These are phyloP conservation scores for Detonula confervacea DNA, from an alignment of 352 stramenopile genomes.

Conservation along the genomic window DNA sequence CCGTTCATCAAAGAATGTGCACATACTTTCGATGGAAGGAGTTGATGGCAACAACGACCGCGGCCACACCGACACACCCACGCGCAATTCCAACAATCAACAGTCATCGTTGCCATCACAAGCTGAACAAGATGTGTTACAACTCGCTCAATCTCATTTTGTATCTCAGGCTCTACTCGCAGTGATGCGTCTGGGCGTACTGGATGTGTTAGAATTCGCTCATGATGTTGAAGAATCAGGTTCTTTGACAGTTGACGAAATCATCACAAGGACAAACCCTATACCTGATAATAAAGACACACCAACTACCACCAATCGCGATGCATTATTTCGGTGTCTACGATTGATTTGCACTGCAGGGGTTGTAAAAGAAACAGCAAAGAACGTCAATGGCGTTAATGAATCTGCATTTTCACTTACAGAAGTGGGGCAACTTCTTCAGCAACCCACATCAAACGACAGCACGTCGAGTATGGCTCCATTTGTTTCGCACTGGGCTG, in stretches of 20 bases:
- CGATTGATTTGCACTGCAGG: constrained; percentile 50
- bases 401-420: constrained; percentile 40
- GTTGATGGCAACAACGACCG: constrained; percentile 1
- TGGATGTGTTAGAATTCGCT: constrained; percentile 37
- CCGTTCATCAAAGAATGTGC: not conserved
- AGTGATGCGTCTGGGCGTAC: constrained; percentile 37
- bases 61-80: not conserved
- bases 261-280: constrained; percentile 26
- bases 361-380: constrained; percentile 41
- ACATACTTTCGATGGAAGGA: not conserved
- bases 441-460: constrained; percentile 1
- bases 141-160: constrained; percentile 59
- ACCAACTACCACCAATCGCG: constrained; percentile 36
- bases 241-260: constrained; percentile 46
- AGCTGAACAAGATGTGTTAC: constrained; percentile 31
- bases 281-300: not conserved
- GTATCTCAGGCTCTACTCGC: constrained; percentile 48
- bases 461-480: constrained; percentile 22
- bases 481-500: constrained; percentile 58
- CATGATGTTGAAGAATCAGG: not conserved
- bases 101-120: constrained; percentile 9
- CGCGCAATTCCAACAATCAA: not conserved
- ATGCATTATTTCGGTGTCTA: constrained; percentile 57
- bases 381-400: not conserved
- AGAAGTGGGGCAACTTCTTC: constrained; percentile 34